phyloP scores from a whole-genome alignment of 1,139 yeast genomes.

The Blastobotrys serpentis region DNA sequence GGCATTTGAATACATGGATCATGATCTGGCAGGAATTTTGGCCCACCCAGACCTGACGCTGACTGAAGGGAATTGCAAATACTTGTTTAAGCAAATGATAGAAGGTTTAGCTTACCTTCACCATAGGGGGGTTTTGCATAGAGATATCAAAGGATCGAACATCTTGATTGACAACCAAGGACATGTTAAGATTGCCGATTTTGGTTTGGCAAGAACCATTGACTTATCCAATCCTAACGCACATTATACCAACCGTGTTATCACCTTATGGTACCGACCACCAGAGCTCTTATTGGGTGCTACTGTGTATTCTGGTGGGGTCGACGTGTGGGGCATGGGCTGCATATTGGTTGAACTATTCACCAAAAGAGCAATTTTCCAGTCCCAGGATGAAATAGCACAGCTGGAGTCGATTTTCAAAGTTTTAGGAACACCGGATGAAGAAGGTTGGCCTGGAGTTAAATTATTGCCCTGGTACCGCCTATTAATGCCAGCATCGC shows the following conservation, averaged over 20 bases:
- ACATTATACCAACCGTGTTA: constrained; percentile 84
- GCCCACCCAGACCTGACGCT: constrained; percentile 71
- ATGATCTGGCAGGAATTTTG: constrained; percentile 85
- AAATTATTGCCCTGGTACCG: constrained; percentile 89
- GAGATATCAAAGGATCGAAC: constrained; percentile 95
- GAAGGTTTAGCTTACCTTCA: constrained; percentile 84
- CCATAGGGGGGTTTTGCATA: constrained; percentile 73
- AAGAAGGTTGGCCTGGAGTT: constrained; percentile 74
- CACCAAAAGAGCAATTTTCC: constrained; percentile 72
- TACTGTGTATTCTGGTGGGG: constrained; percentile 84
- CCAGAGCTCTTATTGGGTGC: constrained; percentile 91
- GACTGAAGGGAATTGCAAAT: constrained; percentile 68
- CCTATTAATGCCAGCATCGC: constrained; percentile 57
- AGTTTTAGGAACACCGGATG: constrained; percentile 82
- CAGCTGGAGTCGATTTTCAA: constrained; percentile 76
- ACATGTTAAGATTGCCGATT: constrained; percentile 80
- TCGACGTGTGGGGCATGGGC: constrained; percentile 97
- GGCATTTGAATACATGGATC: constrained; percentile 93
- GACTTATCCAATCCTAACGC: constrained; percentile 34
- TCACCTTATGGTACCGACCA: constrained; percentile 96
- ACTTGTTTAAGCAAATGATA: constrained; percentile 69
- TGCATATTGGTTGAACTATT: constrained; percentile 84
- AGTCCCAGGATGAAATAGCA: constrained; percentile 84
- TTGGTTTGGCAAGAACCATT: constrained; percentile 76
- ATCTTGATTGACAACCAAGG: constrained; percentile 74